phyloP scores from a whole-genome alignment of 164 flowering plant species.

The Liquidambar formosana region DNA sequence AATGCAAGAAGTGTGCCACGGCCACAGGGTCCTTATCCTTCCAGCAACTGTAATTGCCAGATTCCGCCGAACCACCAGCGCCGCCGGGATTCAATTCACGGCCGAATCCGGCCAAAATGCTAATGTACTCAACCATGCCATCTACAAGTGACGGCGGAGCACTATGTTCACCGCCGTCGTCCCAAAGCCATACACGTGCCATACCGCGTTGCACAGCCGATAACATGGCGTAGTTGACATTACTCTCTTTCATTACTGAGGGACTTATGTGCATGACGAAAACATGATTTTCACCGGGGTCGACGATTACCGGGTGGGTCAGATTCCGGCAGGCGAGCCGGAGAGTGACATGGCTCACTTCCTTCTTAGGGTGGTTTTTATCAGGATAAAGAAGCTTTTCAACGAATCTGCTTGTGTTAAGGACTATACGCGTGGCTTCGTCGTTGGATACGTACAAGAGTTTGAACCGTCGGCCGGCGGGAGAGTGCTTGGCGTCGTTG shows the following conservation, averaged over 20 bases:
- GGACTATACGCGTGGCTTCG: constrained; percentile 41
- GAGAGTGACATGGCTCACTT: constrained; percentile 29
- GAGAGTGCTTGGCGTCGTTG: constrained; percentile 32
- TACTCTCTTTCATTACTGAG: constrained; percentile 18
- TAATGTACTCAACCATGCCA: constrained; percentile 52
- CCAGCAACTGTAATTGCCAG: constrained; percentile 22
- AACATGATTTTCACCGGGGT: neutral
- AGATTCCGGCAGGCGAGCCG: constrained; percentile 23
- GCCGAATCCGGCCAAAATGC: constrained; percentile 24
- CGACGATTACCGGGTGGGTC: constrained; percentile 5
- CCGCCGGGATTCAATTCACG: neutral
- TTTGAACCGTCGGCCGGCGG: constrained; percentile 33
- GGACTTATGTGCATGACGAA: constrained; percentile 31
- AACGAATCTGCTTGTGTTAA: constrained; percentile 32
- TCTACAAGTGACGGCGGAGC: constrained; percentile 36
- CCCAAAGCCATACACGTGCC: constrained; percentile 53
- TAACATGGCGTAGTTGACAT: constrained; percentile 23
- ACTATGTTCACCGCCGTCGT: constrained; percentile 17
- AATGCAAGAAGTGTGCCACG: constrained; percentile 38
- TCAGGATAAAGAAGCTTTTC: constrained; percentile 36
- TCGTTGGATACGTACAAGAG: constrained; percentile 55
- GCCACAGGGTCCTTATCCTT: constrained; percentile 22
- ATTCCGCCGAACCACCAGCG: neutral
- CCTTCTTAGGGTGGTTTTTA: constrained; percentile 24
- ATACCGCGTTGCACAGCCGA: constrained; percentile 37